Base-by-base conservation (phyloP, 257 asterid species). In the Thymus mandschuricus region DNA sequence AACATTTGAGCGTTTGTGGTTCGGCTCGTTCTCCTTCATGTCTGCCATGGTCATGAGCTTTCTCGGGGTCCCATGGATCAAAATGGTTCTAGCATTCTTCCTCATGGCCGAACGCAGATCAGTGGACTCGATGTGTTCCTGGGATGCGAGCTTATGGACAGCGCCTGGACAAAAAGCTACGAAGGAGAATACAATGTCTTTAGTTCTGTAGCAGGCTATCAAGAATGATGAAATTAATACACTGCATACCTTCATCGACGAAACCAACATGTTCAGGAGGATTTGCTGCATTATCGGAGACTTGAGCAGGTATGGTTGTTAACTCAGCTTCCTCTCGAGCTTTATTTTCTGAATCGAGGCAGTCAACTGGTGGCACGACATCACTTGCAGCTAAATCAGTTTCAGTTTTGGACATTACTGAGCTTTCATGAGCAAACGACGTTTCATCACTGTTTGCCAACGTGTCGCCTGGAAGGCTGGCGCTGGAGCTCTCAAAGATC, bases 41-140 rank as follows among this genome's bases (percentile, higher is more conserved):
- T 84, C 81, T n/a, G 76, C 78, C n/a, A 30, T 58, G 11, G 58
- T 59, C 29, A 51, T 66, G 41, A 46, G 73, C 83, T 89, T 89
- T n/a, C 74, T 68, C 1, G 97, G 95, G 1, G 97, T 91, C 54
- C 88, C 96, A 58, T 84, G 96, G 54, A 87, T 86, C 79, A 87
- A 55, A 52, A 87, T 87, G 74, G 86, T 78, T 78, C 92, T 82
- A 5, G 77, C 81, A 4, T 82, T 71, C 71, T 79, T 82, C 82
- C 64, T 79, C 64, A 50, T 75, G 6, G 75, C 71, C 33, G 78
- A 65, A 43, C 8, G 38, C 31, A 50, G 49, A 59, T 46, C 76
- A 43, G 41, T 45, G 15, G 56, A 54, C 64, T 66, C 64, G 2
- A 29, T 28, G 68, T 82, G 70, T 51, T 67, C 49, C 54, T 49